Base-by-base conservation (phyloP, 2,329 filamentous ascomycete genomes). In the Calonectria ilicicola region DNA sequence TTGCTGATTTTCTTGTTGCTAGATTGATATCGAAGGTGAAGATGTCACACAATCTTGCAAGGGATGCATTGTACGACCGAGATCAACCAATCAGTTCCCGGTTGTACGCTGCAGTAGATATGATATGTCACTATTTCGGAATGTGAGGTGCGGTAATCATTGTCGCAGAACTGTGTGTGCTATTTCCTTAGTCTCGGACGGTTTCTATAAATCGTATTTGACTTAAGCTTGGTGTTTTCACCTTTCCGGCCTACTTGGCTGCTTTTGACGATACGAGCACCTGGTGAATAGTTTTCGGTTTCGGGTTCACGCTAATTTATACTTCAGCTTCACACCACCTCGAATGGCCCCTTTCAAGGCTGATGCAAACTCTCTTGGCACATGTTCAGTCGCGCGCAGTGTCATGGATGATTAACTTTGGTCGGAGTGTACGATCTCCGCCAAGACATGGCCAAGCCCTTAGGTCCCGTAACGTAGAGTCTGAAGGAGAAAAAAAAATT, bases 311-410 rank as follows among this genome's bases (percentile, higher is more conserved):
- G 38, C 53, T 40, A 27, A 23, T 60, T 60, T 60, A 60, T 40
- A 26, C 32, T 60, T 60, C 27, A 26, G 23, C 15, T 38, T 60
- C 35, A 40, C 53, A 60, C 53, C 53, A 58, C 38, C 38, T 19
- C 53, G 26, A 56, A 35, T 17, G 8, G 32, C 8, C 26, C n/a
- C 21, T 58, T 26, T 21, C 32, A 60, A n/a, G 53, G 53, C 53
- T 60, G 53, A 60, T 40, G 7, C 53, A 60, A 60, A 60, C 53
- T 60, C 53, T 60, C 53, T 60, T 60, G 53, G 53, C 53, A 35
- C 53, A 40, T 32, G 49, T 38, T 38, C 53, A 40, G 53, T 17
- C 17, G 32, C 15, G 9, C 35, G 15, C 23, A 23, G 29, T 23
- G 17, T 32, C 53, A 38, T 58, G 53, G 53, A 23, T 26, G 23